Base-by-base conservation (phyloP, 441 rosid genomes). In the Geranium incanum region DNA sequence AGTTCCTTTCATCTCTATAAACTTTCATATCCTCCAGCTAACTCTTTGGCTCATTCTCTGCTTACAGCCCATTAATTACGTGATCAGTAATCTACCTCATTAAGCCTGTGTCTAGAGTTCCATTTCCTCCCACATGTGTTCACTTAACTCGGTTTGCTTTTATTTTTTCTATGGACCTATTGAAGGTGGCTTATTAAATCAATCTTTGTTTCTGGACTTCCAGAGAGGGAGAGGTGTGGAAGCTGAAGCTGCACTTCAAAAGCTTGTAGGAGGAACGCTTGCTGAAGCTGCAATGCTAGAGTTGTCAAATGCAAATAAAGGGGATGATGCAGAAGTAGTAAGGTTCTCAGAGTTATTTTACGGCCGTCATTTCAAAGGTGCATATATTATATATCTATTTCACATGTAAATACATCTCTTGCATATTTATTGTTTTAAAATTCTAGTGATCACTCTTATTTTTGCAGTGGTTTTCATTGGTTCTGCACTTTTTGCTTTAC, bases 381-480 rank as follows among this genome's bases (percentile, higher is more conserved):
- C 63, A 74, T 66, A 67, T 70, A 68, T 76, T 7, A n/a, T 7
- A 16, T 59, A 18, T 18, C 8, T 59, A 59, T 59, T 16, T 59
- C 28, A 18, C 19, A 18, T 59, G 64, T 59, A 59, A 19, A 59
- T 59, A 59, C 64, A 59, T 18, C 21, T 59, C 12, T 39, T 23
- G 59, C 65, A 18, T 50, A 69, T 63, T 43, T 64, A 28, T 2
- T 77, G 36, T 3, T 36, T 68, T 74, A 62, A 66, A 68, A 74
- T 72, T 75, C 71, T 66, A 74, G 78, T 81, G 65, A 78, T 80
- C 76, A 48, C 78, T 50, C 71, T 69, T 71, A 79, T 72, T 69
- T 28, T 82, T 84, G 91, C 94, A 89, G 94, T 89, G 85, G 75
- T 89, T 87, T 87, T 83, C 85, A 81, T 84, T 83, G 91, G 91